phyloP scores from a whole-genome alignment of 768 basidiomycete genomes.

The Lyophyllum shimeji region DNA sequence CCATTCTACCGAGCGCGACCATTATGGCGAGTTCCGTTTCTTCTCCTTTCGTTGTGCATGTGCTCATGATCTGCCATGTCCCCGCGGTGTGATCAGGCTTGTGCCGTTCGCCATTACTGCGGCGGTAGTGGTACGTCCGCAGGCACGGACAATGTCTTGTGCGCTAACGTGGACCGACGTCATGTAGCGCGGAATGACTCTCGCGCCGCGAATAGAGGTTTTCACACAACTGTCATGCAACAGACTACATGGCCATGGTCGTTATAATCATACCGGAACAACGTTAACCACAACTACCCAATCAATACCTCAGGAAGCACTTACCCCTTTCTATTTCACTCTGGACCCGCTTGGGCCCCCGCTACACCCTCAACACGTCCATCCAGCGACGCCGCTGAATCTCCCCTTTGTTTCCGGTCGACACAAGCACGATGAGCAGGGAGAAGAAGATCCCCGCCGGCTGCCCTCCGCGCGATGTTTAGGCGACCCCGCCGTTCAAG shows the following conservation, averaged over 20 bases:
- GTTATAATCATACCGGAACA: slow-evolving; percentile 38
- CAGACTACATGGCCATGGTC: slow-evolving; percentile 41
- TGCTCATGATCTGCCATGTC: neutral
- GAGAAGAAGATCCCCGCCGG: slow-evolving; percentile 34
- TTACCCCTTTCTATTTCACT: slow-evolving; percentile 25
- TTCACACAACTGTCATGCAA: slow-evolving; percentile 79
- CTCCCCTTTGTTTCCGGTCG: neutral
- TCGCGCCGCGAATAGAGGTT: slow-evolving; percentile 78
- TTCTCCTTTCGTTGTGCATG: neutral
- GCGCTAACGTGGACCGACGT: slow-evolving; percentile 12
- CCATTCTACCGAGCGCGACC: slow-evolving; percentile 53
- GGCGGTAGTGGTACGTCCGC: slow-evolving; percentile 61
- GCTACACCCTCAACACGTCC: slow-evolving; percentile 18
- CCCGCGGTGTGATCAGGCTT: slow-evolving; percentile 47
- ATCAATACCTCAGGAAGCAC: slow-evolving; percentile 7
- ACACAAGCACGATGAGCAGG: slow-evolving; percentile 21
- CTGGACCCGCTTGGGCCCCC: slow-evolving; percentile 33
- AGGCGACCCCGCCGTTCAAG: slow-evolving; percentile 60
- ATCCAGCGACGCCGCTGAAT: neutral
- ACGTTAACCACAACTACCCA: slow-evolving; percentile 9
- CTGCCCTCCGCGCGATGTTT: slow-evolving; percentile 38
- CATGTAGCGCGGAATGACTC: slow-evolving; percentile 78
- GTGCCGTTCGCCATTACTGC: slow-evolving; percentile 73
- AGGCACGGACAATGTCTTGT: neutral
- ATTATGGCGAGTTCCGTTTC: slow-evolving; percentile 38